Evolutionary conservation across 495 filamentous ascomycete species (phyloP).

Genomic region (Penicillium pancosmium): DNA sequence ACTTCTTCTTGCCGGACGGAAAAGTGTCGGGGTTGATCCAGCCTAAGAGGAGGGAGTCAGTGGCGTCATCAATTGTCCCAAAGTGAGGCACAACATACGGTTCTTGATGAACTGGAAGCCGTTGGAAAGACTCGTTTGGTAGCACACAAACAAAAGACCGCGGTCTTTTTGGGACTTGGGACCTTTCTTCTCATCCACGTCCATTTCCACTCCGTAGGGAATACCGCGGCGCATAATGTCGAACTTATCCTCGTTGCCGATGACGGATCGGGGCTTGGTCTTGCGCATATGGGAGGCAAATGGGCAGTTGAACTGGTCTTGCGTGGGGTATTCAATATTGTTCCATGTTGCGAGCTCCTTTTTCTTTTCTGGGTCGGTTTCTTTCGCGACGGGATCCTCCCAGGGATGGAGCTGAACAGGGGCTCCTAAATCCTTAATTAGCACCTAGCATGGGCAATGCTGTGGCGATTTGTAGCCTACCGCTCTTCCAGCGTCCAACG

Average conservation of each 20-base stretch:
- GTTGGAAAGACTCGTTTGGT: conserved; percentile 17
- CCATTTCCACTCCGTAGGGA: conserved; percentile 43
- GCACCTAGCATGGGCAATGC: conserved; percentile 4
- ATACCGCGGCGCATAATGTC: conserved; percentile 46
- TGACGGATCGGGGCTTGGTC: conserved; percentile 40
- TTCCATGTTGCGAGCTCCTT: conserved; percentile 29
- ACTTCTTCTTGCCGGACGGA: conserved; percentile 9
- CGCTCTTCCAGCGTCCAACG: conserved; percentile 46
- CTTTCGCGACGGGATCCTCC: conserved; percentile 25
- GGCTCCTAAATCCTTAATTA: conserved; percentile 27
- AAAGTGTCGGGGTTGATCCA: conserved; percentile 16
- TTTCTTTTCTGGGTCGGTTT: too few relatives aligned
- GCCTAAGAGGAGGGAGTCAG: conserved; percentile 8
- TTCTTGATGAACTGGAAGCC: conserved; percentile 17
- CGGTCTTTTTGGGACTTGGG: conserved; percentile 8
- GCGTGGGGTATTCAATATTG: conserved; percentile 27
- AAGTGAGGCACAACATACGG: conserved; percentile 5
- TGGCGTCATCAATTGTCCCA: background rate
- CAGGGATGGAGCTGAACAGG: conserved; percentile 34
- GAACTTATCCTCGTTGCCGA: conserved; percentile 21
- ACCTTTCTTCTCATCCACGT: conserved; percentile 17
- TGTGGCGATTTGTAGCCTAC: conserved; percentile 21
- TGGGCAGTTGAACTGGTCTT: conserved; percentile 35
- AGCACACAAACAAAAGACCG: conserved; percentile 16
- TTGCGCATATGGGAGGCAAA: conserved; percentile 48